Percentiles rank a stretch among this genome's conserved stretches.
phyloP scores from a whole-genome alignment of 257 asterid species.

The Leptodermis oblonga region DNA sequence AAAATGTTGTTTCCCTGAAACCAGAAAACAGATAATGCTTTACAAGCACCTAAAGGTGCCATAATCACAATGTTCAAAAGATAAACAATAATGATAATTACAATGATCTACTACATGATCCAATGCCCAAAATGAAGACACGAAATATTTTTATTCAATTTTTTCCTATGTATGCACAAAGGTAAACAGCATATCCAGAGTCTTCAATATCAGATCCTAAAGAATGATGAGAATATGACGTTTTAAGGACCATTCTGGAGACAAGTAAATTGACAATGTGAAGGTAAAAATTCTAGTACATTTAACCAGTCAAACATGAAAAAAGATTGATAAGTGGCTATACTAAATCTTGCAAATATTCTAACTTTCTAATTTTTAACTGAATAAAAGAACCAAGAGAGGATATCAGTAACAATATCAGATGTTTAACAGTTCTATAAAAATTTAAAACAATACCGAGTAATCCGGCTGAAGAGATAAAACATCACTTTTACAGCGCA shows the following conservation, averaged over 20 bases:
- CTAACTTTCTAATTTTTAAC: conserved; percentile 1
- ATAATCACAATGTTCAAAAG: background rate
- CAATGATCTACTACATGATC: background rate
- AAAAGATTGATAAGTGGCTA: background rate
- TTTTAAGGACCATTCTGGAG: background rate
- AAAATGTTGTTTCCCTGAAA: conserved; percentile 57
- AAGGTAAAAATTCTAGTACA: background rate
- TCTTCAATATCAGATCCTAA: background rate
- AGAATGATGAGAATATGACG: background rate
- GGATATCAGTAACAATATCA: background rate
- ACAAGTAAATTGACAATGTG: background rate
- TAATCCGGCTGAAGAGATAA: conserved; percentile 54
- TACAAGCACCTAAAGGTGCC: background rate
- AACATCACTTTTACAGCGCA: conserved; percentile 75
- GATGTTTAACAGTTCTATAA: background rate
- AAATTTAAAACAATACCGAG: conserved; percentile 36
- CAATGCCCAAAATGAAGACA: background rate
- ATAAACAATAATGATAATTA: background rate
- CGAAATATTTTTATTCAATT: background rate
- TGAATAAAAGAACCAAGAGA: background rate
- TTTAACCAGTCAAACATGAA: background rate
- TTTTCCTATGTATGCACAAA: background rate
- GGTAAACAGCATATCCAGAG: background rate
- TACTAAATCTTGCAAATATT: background rate
- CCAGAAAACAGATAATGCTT: conserved; percentile 13